These are phyloP conservation scores for Cyclanthera cordifolia DNA, from an alignment of 306 rosid species.

Conservation along the genomic window DNA sequence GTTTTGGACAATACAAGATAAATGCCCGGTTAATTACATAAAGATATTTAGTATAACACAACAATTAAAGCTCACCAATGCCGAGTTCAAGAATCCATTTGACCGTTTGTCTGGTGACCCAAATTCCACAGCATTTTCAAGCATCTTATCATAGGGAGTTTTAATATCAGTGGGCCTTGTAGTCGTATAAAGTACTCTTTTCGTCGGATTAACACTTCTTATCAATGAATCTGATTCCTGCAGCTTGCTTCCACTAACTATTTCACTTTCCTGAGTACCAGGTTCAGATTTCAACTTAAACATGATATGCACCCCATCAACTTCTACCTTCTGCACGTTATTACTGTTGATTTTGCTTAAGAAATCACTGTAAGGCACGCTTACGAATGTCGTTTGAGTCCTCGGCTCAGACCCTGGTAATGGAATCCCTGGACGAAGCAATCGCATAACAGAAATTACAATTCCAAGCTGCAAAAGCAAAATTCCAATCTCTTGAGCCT, in stretches of 20 bases:
- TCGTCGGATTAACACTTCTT: slow-evolving; percentile 59
- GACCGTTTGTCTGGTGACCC: slow-evolving; percentile 89
- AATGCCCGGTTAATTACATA: background rate
- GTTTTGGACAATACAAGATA: background rate
- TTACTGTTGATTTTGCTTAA: slow-evolving; percentile 63
- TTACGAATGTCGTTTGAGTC: slow-evolving; percentile 50
- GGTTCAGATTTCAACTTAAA: slow-evolving; percentile 69
- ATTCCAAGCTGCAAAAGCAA: slow-evolving; percentile 67
- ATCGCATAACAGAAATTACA: slow-evolving; percentile 64
- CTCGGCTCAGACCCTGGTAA: slow-evolving; percentile 82
- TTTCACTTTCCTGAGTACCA: slow-evolving; percentile 37
- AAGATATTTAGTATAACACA: background rate
- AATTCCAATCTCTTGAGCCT: slow-evolving; percentile 74
- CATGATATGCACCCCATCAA: slow-evolving; percentile 86
- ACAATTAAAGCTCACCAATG: slow-evolving; percentile 43
- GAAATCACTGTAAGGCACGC: slow-evolving; percentile 85
- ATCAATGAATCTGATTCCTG: slow-evolving; percentile 58
- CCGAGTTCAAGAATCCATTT: slow-evolving; percentile 77
- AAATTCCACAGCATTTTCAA: slow-evolving; percentile 89
- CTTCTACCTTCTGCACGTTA: slow-evolving; percentile 90
- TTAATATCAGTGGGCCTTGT: slow-evolving; percentile 87
- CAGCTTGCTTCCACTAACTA: slow-evolving; percentile 29
- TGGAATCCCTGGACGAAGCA: slow-evolving; percentile 71
- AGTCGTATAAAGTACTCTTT: slow-evolving; percentile 73
- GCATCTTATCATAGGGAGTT: slow-evolving; percentile 86